Evolutionary conservation across 73 alveolate species (phyloP), one percentile per base, ranked within the genome.

Genomic region (Tetrahymena thermophila): DNA sequence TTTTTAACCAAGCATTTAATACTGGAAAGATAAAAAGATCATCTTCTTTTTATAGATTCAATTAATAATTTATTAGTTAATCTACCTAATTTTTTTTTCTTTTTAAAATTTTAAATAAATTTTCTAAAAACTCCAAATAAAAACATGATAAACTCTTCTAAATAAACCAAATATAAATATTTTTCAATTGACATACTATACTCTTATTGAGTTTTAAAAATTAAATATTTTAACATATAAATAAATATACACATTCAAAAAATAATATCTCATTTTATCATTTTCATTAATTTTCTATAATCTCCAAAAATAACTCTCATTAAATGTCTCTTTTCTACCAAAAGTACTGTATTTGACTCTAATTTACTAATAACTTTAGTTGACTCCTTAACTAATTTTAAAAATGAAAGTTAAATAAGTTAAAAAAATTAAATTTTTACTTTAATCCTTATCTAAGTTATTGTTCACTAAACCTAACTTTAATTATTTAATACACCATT

Each of bases 241-340:
- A 56, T 56, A 56, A 10, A 56, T 56, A 56, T 10, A 56, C 17
- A 21, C 0, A 58, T 94, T 58, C 25, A 94, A 38, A 94, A 34
- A 21, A 94, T 85, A 38, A 31, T 84, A 40, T 34, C 43, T 94
- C 96, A 95, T 93, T 95, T 95, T 40, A 85, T 38, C 35, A 40
- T 71, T 35, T 95, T 95, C 97, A 95, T 95, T 50, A 95, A 40
- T 56, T 95, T 95, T 95, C 97, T 95, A 43, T 95, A 95, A 31
- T 95, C 97, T 89, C 95, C 97, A 85, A 95, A 95, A n/a, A 89
- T 50, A 0, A 56, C 58, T 89, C 94, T 95, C 97, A 89, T 95
- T 17, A 93, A 31, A 42, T 85, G 84, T 95, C 97, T 95, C 94
- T 95, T 95, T 56, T 85, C 94, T 25, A 95, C 94, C 43, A 95